Percentiles rank a stretch among this genome's conserved stretches.
These are phyloP conservation scores for Tuctoria greenei DNA, from an alignment of 176 grass and related monocot species.

Conservation along the genomic window DNA sequence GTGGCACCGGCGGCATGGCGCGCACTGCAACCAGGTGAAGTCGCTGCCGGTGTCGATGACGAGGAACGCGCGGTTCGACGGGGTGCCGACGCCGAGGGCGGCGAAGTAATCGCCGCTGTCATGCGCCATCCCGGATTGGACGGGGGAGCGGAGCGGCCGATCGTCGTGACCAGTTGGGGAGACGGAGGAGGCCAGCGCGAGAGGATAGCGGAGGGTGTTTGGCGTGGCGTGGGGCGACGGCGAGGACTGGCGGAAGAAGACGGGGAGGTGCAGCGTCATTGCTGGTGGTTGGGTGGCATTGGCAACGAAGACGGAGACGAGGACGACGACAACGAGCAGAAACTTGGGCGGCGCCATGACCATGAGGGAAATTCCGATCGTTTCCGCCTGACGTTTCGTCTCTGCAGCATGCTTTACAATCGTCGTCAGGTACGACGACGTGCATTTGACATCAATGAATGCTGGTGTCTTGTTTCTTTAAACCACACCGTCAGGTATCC, in stretches of 20 bases:
- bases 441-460: neutral
- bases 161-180: neutral
- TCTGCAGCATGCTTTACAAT: neutral
- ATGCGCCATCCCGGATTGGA: constrained; percentile 53
- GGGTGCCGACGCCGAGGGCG: constrained; percentile 58
- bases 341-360: constrained; percentile 39
- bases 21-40: constrained; percentile 74
- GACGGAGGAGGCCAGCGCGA: constrained; percentile 15
- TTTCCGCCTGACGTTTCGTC: neutral
- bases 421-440: neutral
- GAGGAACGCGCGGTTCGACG: constrained; percentile 47
- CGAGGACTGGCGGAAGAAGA: constrained; percentile 49
- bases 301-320: constrained; percentile 10
- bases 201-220: constrained; percentile 28
- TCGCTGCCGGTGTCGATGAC: constrained; percentile 91
- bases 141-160: constrained; percentile 35
- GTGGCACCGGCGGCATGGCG: constrained; percentile 79
- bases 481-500: neutral
- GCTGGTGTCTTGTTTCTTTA: constrained; percentile 14
- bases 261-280: constrained; percentile 49
- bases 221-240: constrained; percentile 24
- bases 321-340: neutral
- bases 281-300: constrained; percentile 11
- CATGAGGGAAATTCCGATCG: constrained; percentile 28
- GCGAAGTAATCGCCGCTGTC: constrained; percentile 78